phyloP scores from a whole-genome alignment of 306 rosid species.

The Pyrus pyrifolia region DNA sequence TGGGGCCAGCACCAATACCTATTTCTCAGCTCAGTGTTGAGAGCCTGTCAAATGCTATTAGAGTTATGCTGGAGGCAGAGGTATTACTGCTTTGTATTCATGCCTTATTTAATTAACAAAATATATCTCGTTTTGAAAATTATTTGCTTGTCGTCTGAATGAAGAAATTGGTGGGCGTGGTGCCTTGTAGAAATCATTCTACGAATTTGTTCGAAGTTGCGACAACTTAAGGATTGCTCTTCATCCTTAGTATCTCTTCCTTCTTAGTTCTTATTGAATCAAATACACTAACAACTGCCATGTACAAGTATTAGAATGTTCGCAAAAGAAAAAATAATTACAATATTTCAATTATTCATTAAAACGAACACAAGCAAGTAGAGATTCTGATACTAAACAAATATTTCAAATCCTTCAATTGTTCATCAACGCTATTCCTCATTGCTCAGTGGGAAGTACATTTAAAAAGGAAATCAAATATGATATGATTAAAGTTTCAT shows the following conservation, averaged over 20 bases:
- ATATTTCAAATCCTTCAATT: not conserved
- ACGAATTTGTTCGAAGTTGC: not conserved
- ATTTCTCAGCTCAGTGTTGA: slow-evolving; percentile 57
- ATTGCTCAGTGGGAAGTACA: not conserved
- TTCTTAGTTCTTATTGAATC: not conserved
- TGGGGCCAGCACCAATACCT: slow-evolving; percentile 84
- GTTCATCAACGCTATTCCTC: not conserved
- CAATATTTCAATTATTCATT: no score
- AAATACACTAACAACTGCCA: not conserved
- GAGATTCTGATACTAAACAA: not conserved
- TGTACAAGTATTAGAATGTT: no score
- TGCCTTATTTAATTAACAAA: not conserved
- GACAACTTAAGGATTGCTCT: not conserved
- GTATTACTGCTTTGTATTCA: slow-evolving; percentile 29
- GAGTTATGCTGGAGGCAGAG: slow-evolving; percentile 91
- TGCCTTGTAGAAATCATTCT: not conserved
- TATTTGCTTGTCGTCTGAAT: not conserved
- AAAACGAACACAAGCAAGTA: not conserved
- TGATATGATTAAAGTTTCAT: not conserved
- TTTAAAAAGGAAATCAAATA: no score
- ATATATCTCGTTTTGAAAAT: not conserved
- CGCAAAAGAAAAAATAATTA: no score
- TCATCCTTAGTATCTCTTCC: not conserved
- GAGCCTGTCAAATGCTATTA: slow-evolving; percentile 65
- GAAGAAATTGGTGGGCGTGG: not conserved